These are phyloP conservation scores for Nannochloris sp. DNA, from an alignment of 139 green algal species.

Conservation along the genomic window DNA sequence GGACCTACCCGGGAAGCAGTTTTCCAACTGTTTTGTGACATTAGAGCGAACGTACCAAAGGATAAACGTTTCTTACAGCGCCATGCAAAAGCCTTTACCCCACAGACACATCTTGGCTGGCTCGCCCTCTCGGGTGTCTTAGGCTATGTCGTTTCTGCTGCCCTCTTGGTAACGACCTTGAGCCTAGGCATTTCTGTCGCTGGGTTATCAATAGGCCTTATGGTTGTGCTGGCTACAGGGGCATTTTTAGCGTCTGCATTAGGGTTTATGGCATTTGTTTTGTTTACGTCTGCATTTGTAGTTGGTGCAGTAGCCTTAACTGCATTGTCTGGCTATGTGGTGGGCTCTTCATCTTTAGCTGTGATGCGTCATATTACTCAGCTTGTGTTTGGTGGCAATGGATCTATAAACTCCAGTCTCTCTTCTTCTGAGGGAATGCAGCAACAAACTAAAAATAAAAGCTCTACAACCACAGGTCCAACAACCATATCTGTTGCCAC, in stretches of 20 bases:
- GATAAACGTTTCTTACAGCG: constrained; percentile 13
- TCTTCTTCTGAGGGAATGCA: no score
- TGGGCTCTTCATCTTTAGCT: background rate
- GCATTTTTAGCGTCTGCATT: constrained; percentile 1
- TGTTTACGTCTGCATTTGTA: background rate
- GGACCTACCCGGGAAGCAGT: constrained; percentile 30
- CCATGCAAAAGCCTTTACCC: constrained; percentile 2
- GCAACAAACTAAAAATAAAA: no score
- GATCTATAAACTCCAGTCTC: background rate
- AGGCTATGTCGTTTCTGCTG: background rate
- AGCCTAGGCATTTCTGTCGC: background rate
- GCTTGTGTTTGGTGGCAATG: background rate
- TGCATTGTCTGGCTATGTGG: background rate
- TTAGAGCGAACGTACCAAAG: constrained; percentile 28
- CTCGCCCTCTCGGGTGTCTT: constrained; percentile 10
- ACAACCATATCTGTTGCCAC: no score
- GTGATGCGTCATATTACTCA: background rate
- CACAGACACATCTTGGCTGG: constrained; percentile 13
- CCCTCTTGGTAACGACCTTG: background rate
- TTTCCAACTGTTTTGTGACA: constrained; percentile 40
- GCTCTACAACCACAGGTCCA: no score
- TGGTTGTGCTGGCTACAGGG: background rate
- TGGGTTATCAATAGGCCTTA: background rate
- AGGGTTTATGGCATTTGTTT: background rate
- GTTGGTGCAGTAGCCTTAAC: background rate